Conservation (phyloP, 768 basidiomycete species). For the Peribolospora kevripleyi region DNA sequence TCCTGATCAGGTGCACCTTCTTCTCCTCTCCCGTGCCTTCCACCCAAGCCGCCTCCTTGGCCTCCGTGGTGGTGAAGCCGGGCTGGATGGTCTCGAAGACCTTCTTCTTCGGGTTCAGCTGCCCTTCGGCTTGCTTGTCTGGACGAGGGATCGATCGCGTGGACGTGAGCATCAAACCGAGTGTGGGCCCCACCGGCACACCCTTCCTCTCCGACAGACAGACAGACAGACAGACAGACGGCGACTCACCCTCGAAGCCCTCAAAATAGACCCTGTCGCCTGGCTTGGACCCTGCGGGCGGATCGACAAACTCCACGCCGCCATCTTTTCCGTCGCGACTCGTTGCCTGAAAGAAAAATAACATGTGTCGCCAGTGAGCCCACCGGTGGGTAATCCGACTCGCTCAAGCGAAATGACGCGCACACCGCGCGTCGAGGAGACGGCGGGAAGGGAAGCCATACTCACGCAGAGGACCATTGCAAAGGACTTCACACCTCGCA, state of each 20-base stretch:
- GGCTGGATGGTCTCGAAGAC: constrained; percentile 89
- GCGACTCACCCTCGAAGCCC: constrained; percentile 57
- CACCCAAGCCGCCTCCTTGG: constrained; percentile 76
- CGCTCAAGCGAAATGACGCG: not conserved
- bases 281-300: constrained; percentile 59
- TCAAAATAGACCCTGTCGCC: constrained; percentile 93
- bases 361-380: not conserved
- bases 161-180: constrained; percentile 26
- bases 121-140: constrained; percentile 32
- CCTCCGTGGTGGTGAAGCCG: constrained; percentile 76
- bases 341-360: constrained; percentile 35
- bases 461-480: constrained; percentile 88
- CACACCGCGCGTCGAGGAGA: not conserved
- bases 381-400: not conserved
- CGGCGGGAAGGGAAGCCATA: not conserved
- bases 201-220: not conserved
- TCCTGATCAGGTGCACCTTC: constrained; percentile 58
- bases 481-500: constrained; percentile 94
- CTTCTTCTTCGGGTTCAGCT: constrained; percentile 96
- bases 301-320: constrained; percentile 75
- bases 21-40: constrained; percentile 41
- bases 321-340: constrained; percentile 43
- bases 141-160: constrained; percentile 12
- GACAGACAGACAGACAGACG: constrained; percentile 6
- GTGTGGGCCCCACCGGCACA: constrained; percentile 1